Base-by-base conservation (phyloP, 108 stramenopile species). In the Cylindrotheca fusiformis region DNA sequence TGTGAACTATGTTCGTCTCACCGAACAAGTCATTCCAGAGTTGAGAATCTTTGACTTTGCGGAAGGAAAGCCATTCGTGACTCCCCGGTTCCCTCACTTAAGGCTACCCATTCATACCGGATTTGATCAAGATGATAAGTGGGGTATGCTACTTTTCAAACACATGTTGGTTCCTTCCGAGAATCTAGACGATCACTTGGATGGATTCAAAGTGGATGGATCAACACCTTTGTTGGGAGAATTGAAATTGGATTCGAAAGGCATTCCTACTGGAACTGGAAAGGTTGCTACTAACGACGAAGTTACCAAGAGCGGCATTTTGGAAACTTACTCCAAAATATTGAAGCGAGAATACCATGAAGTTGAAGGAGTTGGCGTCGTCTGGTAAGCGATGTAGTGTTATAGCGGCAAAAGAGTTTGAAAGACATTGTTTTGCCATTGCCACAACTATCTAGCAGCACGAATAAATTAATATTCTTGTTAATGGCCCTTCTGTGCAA, bases 21-120 rank as follows among this genome's bases (percentile, higher is more conserved):
- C 62, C 48, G 73, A 90, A 49, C 58, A 74, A 4, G 88, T 90
- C 52, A 69, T 93, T 60, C 92, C 92, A 3, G 92, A 93, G 63
- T 67, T 86, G 58, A 77, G 84, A 1, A 76, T 83, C 65, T 93
- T 89, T 63, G 85, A 91, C 74, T 84, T 82, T 68, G 77, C 60
- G 20, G 81, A 79, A 33, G 93, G 88, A 44, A 76, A 83, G 68
- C 88, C 88, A 47, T 95, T 91, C 75, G 75, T 90, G 60, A 78
- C 84, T 48, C 88, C 90, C 33, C 82, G 85, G n/a, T 95, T 86
- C 60, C 93, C 93, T 47, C 81, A 90, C 61, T 78, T 95, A 52
- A 69, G 90, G 25, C 78, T 87, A 52, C 86, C 88, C 1, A 67
- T 95, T 44, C 90, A 95, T 69, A 91, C 93, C 48, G 93, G 93